Percentiles rank a stretch among this genome's conserved stretches.
These are phyloP conservation scores for Colletotrichum musae DNA, from an alignment of 2,329 filamentous ascomycete genomes.

Conservation along the genomic window DNA sequence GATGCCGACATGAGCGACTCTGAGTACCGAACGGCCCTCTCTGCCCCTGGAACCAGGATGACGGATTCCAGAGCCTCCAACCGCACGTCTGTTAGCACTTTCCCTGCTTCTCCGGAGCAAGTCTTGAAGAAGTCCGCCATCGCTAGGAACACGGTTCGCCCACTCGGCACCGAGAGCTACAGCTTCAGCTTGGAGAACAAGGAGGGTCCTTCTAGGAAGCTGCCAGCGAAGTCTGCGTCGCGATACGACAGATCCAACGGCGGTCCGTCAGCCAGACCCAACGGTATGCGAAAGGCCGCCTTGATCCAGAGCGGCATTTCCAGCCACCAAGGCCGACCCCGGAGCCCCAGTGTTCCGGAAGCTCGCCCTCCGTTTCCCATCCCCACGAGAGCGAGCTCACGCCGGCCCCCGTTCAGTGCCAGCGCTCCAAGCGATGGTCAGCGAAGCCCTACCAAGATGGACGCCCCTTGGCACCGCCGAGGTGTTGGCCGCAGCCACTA, in stretches of 20 bases:
- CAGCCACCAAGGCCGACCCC: conserved; percentile 74
- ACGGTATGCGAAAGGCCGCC: conserved; percentile 81
- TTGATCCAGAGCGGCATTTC: conserved; percentile 85
- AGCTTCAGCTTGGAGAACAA: conserved; percentile 58
- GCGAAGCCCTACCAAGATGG: conserved; percentile 79
- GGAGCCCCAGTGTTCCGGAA: conserved; percentile 77
- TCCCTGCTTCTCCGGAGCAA: conserved; percentile 61
- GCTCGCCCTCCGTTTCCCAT: conserved; percentile 89
- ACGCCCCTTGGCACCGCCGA: conserved; percentile 70
- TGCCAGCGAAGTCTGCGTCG: conserved; percentile 49
- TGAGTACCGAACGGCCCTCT: conserved; percentile 77
- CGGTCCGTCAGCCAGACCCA: conserved; percentile 61
- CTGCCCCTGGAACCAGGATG: conserved; percentile 70
- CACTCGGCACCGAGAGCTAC: conserved; percentile 59
- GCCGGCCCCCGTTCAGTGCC: conserved; percentile 76
- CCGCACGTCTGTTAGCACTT: conserved; percentile 57
- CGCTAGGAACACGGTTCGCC: conserved; percentile 49
- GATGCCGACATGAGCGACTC: conserved; percentile 75
- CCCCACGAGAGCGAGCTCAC: conserved; percentile 88
- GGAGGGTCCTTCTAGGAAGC: conserved; percentile 50
- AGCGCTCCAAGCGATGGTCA: conserved; percentile 80
- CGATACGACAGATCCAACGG: conserved; percentile 56
- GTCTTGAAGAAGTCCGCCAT: conserved; percentile 48
- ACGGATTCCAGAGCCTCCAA: conserved; percentile 56
- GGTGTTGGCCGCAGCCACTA: conserved; percentile 63